Percentiles rank a stretch among this genome's conserved stretches.
Conservation (phyloP, 2,329 filamentous ascomycete species). For the Mollisiaceae sp. region DNA sequence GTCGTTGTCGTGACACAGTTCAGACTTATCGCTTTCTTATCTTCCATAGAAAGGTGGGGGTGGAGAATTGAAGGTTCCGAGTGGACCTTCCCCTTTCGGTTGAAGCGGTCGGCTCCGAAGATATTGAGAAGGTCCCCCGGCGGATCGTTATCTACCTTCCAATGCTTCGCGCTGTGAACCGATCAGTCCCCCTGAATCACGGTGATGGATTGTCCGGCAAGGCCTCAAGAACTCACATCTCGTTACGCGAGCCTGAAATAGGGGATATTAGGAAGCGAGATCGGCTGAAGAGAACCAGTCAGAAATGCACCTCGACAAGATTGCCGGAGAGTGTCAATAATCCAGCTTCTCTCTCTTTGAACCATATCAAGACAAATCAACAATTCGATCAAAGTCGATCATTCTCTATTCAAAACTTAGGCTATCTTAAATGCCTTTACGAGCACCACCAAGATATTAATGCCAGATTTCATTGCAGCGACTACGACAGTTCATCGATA, state of each 20-base stretch:
- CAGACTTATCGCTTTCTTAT: slow-evolving; percentile 2
- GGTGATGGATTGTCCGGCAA: background rate
- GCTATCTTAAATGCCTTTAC: too few species aligned
- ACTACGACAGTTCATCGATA: too few species aligned
- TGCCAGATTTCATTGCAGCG: too few species aligned
- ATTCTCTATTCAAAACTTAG: too few species aligned
- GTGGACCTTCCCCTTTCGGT: slow-evolving; percentile 1
- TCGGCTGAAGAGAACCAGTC: background rate
- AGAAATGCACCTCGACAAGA: background rate
- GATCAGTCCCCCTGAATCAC: background rate
- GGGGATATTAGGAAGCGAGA: background rate
- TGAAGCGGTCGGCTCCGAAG: slow-evolving; percentile 1
- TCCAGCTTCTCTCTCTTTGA: background rate
- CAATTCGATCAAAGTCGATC: too few species aligned
- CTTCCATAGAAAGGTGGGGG: slow-evolving; percentile 5
- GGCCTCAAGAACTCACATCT: background rate
- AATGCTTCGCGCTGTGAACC: background rate
- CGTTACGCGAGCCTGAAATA: background rate
- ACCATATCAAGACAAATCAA: too few species aligned
- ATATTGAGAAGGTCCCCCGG: background rate
- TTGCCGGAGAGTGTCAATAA: background rate
- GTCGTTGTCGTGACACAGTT: background rate
- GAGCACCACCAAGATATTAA: too few species aligned
- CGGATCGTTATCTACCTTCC: background rate
- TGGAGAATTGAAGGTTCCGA: background rate